A percentile compares a stretch with the other conserved stretches of the same genome.
Evolutionary conservation across 2,329 filamentous ascomycete genomes (phyloP).

Genomic region (Shiraia sp.): DNA sequence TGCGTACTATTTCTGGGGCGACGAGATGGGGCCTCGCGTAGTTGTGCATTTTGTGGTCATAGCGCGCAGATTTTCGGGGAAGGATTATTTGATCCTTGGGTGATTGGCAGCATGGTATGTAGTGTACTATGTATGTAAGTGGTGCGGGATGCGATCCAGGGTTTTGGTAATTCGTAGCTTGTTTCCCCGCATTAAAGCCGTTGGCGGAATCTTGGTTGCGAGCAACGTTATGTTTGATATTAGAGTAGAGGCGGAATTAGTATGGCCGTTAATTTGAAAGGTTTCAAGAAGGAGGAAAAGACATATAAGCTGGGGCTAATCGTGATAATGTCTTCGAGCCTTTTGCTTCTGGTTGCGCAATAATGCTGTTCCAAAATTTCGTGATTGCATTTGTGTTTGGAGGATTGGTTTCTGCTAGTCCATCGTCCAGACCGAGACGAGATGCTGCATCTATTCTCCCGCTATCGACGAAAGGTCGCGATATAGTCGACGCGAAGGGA

Average conservation of each 20-base stretch:
- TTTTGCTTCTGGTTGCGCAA: conserved; percentile 1
- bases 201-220: not conserved
- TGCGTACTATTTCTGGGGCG: no score
- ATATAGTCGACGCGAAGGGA: conserved; percentile 42
- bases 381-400: conserved; percentile 14
- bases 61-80: no score
- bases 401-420: conserved; percentile 15
- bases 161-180: not conserved
- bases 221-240: not conserved
- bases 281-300: not conserved
- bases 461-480: conserved; percentile 32
- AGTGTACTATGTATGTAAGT: no score
- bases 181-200: conserved; percentile 5
- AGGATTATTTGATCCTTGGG: not conserved
- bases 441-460: conserved; percentile 29
- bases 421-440: conserved; percentile 12
- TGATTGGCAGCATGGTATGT: not conserved
- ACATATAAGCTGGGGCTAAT: conserved; percentile 11
- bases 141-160: not conserved
- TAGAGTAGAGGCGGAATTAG: conserved; percentile 7
- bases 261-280: conserved; percentile 44
- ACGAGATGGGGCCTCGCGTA: no score
- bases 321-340: not conserved
- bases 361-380: conserved; percentile 20
- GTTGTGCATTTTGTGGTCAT: no score